Conservation (phyloP, 768 basidiomycete species). For the Suillus variegatus region DNA sequence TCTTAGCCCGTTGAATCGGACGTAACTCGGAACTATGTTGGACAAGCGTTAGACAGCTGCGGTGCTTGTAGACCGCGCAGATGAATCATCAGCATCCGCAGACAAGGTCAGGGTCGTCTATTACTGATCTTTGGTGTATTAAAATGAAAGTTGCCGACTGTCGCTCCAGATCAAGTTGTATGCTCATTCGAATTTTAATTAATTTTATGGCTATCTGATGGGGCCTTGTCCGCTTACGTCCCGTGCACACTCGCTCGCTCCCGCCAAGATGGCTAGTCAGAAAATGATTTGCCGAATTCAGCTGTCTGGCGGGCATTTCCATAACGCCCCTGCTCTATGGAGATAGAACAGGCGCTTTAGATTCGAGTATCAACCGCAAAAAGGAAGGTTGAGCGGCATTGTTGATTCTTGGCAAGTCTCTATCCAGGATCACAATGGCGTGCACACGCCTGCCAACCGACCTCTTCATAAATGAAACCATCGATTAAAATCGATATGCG, state of each 20-base stretch:
- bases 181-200: constrained; percentile 21
- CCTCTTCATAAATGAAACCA: constrained; percentile 26
- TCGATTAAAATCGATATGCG: constrained; percentile 24
- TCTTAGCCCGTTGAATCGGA: background rate
- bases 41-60: background rate
- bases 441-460: constrained; percentile 19
- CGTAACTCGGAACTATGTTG: background rate
- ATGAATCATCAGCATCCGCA: background rate
- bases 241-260: constrained; percentile 32
- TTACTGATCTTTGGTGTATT: constrained; percentile 5
- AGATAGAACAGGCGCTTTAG: constrained; percentile 20
- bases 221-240: constrained; percentile 32
- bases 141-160: constrained; percentile 1
- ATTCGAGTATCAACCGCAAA: constrained; percentile 24
- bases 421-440: constrained; percentile 12
- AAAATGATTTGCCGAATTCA: constrained; percentile 14
- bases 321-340: constrained; percentile 19
- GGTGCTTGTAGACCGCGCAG: background rate
- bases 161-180: constrained; percentile 2
- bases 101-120: background rate
- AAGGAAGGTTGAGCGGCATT: constrained; percentile 28
- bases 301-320: constrained; percentile 23
- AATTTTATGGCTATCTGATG: constrained; percentile 23
- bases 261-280: constrained; percentile 26
- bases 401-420: constrained; percentile 19